These are phyloP conservation scores for Boletellus sp. DNA, from an alignment of 768 basidiomycete species.

Conservation along the genomic window DNA sequence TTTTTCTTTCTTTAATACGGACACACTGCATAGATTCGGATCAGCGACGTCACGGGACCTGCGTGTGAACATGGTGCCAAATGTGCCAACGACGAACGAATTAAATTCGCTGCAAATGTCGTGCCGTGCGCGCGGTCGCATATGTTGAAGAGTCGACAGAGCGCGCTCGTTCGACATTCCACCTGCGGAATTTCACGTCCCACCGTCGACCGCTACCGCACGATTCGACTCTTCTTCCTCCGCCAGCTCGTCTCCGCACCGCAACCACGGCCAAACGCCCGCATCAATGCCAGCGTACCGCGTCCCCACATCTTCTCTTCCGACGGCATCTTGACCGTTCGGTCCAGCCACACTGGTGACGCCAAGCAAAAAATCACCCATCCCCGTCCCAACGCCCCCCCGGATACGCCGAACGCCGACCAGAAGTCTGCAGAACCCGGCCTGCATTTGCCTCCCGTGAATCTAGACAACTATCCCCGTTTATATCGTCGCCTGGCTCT, in stretches of 20 bases:
- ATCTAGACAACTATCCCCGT: conserved; percentile 69
- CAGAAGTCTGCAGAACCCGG: conserved; percentile 8
- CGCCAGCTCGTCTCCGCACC: conserved; percentile 19
- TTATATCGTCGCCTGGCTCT: conserved; percentile 77
- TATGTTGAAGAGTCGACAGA: conserved; percentile 15
- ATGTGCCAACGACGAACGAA: background rate
- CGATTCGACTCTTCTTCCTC: conserved; percentile 58
- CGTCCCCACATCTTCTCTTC: background rate
- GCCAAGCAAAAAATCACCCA: conserved; percentile 2
- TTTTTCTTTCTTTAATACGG: no score
- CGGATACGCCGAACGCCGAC: conserved; percentile 4
- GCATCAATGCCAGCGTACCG: background rate
- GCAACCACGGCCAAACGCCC: background rate
- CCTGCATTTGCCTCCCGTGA: conserved; percentile 29
- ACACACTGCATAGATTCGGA: no score
- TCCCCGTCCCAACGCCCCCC: background rate
- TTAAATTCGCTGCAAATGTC: no score
- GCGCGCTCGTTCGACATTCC: conserved; percentile 22
- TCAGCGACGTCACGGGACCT: no score
- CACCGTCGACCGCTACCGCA: conserved; percentile 52
- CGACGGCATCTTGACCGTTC: background rate
- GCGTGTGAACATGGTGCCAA: conserved; percentile 7
- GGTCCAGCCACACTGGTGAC: conserved; percentile 19
- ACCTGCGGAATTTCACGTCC: conserved; percentile 24
- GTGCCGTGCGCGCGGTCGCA: background rate